Percentiles rank a stretch among this genome's conserved stretches.
These are phyloP conservation scores for Capsicum rhomboideum DNA, from an alignment of 257 asterid species.

Conservation along the genomic window DNA sequence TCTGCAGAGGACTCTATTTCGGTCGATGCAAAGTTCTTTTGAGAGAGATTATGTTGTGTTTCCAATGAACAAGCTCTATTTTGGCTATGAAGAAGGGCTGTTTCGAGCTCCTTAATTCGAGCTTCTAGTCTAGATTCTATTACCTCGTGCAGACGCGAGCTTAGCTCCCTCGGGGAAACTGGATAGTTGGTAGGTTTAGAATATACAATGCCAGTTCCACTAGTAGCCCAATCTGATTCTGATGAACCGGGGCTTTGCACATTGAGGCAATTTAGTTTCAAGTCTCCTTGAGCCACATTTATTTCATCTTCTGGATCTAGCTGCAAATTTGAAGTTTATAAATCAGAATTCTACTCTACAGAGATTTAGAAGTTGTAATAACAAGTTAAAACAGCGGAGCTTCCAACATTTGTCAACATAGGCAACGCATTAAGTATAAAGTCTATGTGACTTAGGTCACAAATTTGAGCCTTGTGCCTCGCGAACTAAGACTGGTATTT, in stretches of 20 bases:
- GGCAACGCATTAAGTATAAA: not conserved
- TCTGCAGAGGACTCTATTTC: constrained; percentile 21
- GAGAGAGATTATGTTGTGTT: constrained; percentile 11
- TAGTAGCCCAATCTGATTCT: constrained; percentile 18
- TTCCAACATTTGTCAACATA: not conserved
- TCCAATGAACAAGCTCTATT: constrained; percentile 14
- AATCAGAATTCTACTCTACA: not conserved
- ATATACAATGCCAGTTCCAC: constrained; percentile 5
- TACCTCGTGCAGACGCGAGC: constrained; percentile 49
- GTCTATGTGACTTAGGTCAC: not conserved
- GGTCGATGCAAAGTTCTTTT: constrained; percentile 9
- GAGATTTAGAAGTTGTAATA: not conserved
- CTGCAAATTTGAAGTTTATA: constrained; percentile 20
- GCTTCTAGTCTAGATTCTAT: constrained; percentile 49
- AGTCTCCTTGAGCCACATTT: constrained; percentile 31
- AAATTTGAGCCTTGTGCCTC: too few species aligned
- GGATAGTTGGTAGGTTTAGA: constrained; percentile 39
- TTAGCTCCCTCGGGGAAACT: constrained; percentile 58
- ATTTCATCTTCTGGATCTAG: constrained; percentile 37
- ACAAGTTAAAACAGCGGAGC: not conserved
- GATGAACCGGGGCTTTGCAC: constrained; percentile 1
- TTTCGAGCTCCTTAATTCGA: constrained; percentile 51
- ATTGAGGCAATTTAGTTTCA: constrained; percentile 14
- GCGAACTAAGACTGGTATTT: too few species aligned
- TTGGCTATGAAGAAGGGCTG: constrained; percentile 27